Conservation (phyloP, 2,329 filamentous ascomycete genomes). For the Aspergillus novofumigatus region DNA sequence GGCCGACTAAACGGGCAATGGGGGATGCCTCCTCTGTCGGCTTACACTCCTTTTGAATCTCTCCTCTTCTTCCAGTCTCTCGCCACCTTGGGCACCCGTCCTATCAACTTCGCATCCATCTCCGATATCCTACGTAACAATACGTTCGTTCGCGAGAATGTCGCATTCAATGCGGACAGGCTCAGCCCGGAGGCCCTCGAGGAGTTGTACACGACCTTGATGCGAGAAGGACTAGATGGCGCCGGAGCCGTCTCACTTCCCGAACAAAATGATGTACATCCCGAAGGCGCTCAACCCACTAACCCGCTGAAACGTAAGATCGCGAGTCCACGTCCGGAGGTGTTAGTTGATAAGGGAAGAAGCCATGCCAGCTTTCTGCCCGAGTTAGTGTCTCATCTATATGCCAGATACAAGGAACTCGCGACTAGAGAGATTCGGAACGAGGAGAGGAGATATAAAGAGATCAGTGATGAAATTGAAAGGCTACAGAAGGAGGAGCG, state of each 20-base stretch:
- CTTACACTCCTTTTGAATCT: conserved; percentile 81
- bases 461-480: conserved; percentile 63
- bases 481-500: conserved; percentile 61
- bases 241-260: conserved; percentile 27
- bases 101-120: conserved; percentile 64
- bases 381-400: conserved; percentile 67
- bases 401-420: conserved; percentile 67
- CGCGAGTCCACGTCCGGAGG: conserved; percentile 59
- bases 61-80: conserved; percentile 80
- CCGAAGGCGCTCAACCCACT: conserved; percentile 30
- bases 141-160: conserved; percentile 64
- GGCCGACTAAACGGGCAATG: conserved; percentile 39
- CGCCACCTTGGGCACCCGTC: conserved; percentile 61
- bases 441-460: conserved; percentile 65
- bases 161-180: conserved; percentile 67
- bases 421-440: conserved; percentile 67
- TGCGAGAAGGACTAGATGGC: conserved; percentile 67
- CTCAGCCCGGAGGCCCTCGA: conserved; percentile 74
- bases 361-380: conserved; percentile 66
- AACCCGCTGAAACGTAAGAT: conserved; percentile 72
- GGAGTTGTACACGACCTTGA: conserved; percentile 69
- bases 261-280: conserved; percentile 28
- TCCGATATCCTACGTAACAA: conserved; percentile 72
- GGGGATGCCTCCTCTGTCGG: conserved; percentile 58
- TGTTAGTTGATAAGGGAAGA: conserved; percentile 59